Conservation (phyloP, 768 basidiomycete genomes). For the Omphalotus guepiniiformis region DNA sequence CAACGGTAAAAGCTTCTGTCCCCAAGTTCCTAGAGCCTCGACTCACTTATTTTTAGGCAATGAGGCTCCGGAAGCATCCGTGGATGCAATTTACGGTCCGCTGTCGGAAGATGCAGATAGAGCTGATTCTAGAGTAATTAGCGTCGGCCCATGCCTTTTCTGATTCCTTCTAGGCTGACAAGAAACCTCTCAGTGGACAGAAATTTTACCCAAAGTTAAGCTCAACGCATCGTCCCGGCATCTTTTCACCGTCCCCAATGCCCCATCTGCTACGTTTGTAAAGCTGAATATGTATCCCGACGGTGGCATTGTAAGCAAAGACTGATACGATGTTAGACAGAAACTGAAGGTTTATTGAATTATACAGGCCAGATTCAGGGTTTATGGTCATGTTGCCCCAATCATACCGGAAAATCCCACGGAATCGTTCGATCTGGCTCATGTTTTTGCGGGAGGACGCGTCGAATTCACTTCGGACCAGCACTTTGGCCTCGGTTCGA, state of each 20-base stretch:
- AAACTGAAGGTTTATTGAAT: too few relatives aligned
- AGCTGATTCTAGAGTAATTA: conserved; percentile 48
- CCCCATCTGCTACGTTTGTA: conserved; percentile 62
- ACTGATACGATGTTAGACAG: too few relatives aligned
- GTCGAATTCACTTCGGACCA: conserved; percentile 88
- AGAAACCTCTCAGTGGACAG: conserved; percentile 56
- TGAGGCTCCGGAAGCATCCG: conserved; percentile 79
- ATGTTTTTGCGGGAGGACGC: conserved; percentile 85
- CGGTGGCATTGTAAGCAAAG: conserved; percentile 91
- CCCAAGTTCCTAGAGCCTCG: background rate
- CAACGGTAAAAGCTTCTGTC: conserved; percentile 50
- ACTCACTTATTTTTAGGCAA: conserved; percentile 49
- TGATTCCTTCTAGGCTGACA: background rate
- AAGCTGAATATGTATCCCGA: conserved; percentile 96
- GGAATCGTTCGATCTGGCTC: conserved; percentile 76
- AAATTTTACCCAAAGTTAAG: conserved; percentile 69
- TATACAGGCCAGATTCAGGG: conserved; percentile 87
- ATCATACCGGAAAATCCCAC: conserved; percentile 48
- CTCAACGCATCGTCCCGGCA: conserved; percentile 87
- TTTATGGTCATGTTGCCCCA: conserved; percentile 76
- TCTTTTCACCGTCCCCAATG: conserved; percentile 69
- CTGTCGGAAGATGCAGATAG: conserved; percentile 38
- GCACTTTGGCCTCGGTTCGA: conserved; percentile 90
- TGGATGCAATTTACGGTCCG: conserved; percentile 52
- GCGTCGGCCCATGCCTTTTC: conserved; percentile 1